phyloP scores from a whole-genome alignment of 176 grass and related monocot genomes.

The Zoysia japonica region DNA sequence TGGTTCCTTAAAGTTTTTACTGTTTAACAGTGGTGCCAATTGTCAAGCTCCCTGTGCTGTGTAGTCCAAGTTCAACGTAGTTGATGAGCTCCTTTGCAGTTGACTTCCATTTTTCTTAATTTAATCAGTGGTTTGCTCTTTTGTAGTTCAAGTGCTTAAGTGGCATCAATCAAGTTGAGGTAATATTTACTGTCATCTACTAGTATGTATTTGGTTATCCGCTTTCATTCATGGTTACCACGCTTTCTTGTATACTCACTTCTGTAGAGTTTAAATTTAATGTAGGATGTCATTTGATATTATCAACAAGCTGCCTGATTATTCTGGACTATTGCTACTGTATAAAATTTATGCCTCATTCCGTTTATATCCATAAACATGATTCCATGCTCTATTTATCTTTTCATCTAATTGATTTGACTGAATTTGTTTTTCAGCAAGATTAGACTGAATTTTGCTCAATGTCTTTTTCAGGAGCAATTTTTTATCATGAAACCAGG shows the following conservation, averaged over 20 bases:
- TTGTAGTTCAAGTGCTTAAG: slow-evolving; percentile 77
- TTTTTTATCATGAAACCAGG: slow-evolving; percentile 82
- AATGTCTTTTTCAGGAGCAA: slow-evolving; percentile 72
- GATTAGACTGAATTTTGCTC: neutral
- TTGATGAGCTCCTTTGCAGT: neutral
- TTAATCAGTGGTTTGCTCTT: slow-evolving; percentile 32
- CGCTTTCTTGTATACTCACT: neutral
- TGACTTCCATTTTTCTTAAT: slow-evolving; percentile 15
- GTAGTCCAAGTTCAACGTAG: neutral
- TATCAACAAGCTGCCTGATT: neutral
- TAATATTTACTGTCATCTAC: slow-evolving; percentile 41
- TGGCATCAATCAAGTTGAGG: slow-evolving; percentile 77
- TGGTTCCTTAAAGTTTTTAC: neutral
- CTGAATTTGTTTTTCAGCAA: too few relatives aligned
- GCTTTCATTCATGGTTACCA: neutral
- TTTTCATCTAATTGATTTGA: neutral
- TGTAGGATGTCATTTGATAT: neutral
- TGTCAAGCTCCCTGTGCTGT: neutral
- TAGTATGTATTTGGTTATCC: neutral
- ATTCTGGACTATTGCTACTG: neutral
- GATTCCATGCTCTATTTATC: neutral
- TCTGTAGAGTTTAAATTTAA: neutral
- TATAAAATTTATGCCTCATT: too few relatives aligned
- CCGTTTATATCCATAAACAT: neutral
- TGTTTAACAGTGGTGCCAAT: neutral